Base-by-base conservation (phyloP, 148 eudicot species). In the Rhododendron griersonianum region DNA sequence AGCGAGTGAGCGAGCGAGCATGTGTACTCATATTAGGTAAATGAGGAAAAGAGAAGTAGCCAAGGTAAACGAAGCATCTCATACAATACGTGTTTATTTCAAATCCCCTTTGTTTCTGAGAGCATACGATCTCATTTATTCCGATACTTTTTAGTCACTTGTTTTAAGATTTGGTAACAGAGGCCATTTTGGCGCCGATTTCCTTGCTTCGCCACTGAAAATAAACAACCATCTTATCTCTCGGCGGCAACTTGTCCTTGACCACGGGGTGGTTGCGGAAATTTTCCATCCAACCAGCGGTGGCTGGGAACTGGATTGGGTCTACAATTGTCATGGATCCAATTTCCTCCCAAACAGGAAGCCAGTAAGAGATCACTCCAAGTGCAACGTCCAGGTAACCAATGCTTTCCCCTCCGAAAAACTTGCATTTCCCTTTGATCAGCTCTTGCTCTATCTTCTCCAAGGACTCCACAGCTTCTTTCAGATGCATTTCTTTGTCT, bases 311-410 rank as follows among this genome's bases (percentile, higher is more conserved):
- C 41, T 73, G 79, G 6, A 25, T 7, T 0, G 89, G 55, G 67
- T 87, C 89, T 1, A 84, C 15, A 50, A 89, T 80, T 69, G 84
- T 87, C 23, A 89, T 65, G 35, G 77, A 59, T 5, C 74, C 35
- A 35, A 87, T 23, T 37, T 89, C 89, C 78, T 89, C 91, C 86
- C 80, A 85, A 47, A 81, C 35, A 8, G 86, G 88, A 39, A 87
- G 14, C 65, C 28, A 44, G 13, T 83, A 30, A 28, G 86, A 16
- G 37, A 87, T 69, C 57, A 76, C 87, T 74, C 91, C 91, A 6
- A 87, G n/a, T 73, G 81, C 84, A 25, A 89, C 21, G 80, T 87
- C 89, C 80, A 87, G 9, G 59, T 81, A 87, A 53, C 87, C 91
- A 30, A 89, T 82, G 33, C 13, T 77, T 65, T 87, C 89, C 28